Base-by-base conservation (phyloP, 192 early-diverging fungal species). In the Entomortierella parvispora region DNA sequence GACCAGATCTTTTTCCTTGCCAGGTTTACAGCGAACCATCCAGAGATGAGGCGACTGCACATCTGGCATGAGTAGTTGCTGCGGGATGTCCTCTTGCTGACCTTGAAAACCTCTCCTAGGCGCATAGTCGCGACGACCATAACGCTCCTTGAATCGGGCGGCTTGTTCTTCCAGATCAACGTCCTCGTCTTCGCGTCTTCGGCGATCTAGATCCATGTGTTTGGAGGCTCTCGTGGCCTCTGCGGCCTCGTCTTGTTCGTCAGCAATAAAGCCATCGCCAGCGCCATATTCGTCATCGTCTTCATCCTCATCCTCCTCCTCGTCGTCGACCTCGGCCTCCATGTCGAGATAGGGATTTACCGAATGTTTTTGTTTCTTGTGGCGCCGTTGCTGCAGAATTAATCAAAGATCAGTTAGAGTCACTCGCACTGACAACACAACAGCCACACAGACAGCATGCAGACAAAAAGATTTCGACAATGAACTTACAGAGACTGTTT, bases 41-140 rank as follows among this genome's bases (percentile, higher is more conserved):
- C 95, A 99, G 57, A 98, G 79, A 61, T 93, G 93, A 52, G 97
- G 96, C 69, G 97, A 93, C 52, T 90, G 83, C 40, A 96, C 91
- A 40, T 89, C 90, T 0, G 96, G 94, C 58, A 96, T 84, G 20
- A 97, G 86, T 61, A 96, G 79, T 44, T 88, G 76, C 63, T 93
- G 92, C 17, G 94, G 94, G 44, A 92, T 87, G 47, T 89, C 82
- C 54, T 88, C 83, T n/a, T 86, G 75, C 33, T 79, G 83, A 11
- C 82, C 87, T 42, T 67, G 83, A 61, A 77, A 80, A 53, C 68
- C 66, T 20, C 58, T 71, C 37, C 69, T 68, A 50, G 81, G 75
- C 5, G 76, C 67, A 60, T 79, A 71, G 62, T 83, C 81, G 50
- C 89, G 82, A 58, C 87, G 85, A 64, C 90, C 88, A 76, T 97